Base-by-base conservation (phyloP, 2,329 filamentous ascomycete genomes). In the Penicillium sp. region DNA sequence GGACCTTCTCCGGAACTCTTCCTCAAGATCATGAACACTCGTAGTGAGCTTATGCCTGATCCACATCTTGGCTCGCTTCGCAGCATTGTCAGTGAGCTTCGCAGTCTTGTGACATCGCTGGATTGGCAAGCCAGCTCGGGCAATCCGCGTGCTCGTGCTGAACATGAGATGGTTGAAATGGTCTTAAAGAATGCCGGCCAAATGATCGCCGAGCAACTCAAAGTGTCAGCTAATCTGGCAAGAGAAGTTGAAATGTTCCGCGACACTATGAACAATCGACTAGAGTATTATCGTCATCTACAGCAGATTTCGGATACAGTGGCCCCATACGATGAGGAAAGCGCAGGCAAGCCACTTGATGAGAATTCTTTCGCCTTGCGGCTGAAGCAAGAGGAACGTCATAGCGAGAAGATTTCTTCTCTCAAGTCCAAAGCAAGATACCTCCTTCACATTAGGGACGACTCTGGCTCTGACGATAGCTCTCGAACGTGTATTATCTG, bases 231-330 rank as follows among this genome's bases (percentile, higher is more conserved):
- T 4, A 76, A 73, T 9, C 65, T 87, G 7, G 74, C 88, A 48
- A 77, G 75, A 46, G 92, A 97, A 69, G 76, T 91, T 6, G 87
- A 93, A 43, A 76, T 85, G 27, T 94, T 96, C 69, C 87, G 85
- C 27, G 79, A 80, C 14, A 84, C 88, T 0, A 92, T 96, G 84
- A 97, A 97, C 65, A 80, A 85, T 35, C 86, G 94, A 13, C 75
- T 97, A 0, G 91, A 94, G 53, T 97, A 91, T 68, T 97, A 97
- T 68, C 85, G 88, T 5, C 91, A 97, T 66, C 79, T 97, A 10
- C 94, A 97, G 68, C 83, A 84, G 26, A 85, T 97, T n/a, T 97
- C 92, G 0, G 93, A 97, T 67, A 90, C 85, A 16, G 90, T 97
- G 0, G 82, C 84, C 5, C 86, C 88, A 1, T 89, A 89, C 52